Conservation (phyloP, 805 yeast species). For the Schwanniomyces occidentalis region DNA sequence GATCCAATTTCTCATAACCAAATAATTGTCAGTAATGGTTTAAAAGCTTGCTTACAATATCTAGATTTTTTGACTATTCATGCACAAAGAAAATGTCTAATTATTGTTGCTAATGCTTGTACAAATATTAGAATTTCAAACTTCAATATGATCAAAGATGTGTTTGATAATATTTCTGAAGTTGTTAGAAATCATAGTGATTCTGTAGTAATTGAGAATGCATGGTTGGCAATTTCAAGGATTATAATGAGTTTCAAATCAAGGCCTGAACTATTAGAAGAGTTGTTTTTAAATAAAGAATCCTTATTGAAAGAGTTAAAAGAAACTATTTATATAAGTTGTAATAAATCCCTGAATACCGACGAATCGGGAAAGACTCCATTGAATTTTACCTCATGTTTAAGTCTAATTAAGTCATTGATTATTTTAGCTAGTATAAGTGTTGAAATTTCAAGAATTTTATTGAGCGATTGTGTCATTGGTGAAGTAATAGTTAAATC, state of each 20-base stretch:
- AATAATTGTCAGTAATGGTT: constrained; percentile 59
- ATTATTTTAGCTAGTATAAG: constrained; percentile 43
- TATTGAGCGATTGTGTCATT: constrained; percentile 51
- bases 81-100: constrained; percentile 80
- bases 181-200: constrained; percentile 61
- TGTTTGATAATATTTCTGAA: constrained; percentile 59
- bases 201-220: constrained; percentile 56
- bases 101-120: constrained; percentile 71
- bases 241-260: constrained; percentile 51
- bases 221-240: constrained; percentile 64
- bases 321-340: constrained; percentile 23
- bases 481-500: constrained; percentile 50
- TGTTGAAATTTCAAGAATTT: constrained; percentile 40
- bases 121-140: constrained; percentile 44
- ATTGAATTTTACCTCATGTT: constrained; percentile 36
- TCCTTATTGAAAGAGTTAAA: constrained; percentile 23
- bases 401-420: constrained; percentile 45
- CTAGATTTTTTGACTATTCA: constrained; percentile 88
- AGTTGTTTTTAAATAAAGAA: constrained; percentile 29
- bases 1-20: constrained; percentile 48
- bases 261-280: constrained; percentile 46
- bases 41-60: constrained; percentile 65
- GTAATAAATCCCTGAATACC: constrained; percentile 23
- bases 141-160: constrained; percentile 50
- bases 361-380: constrained; percentile 20